These are phyloP conservation scores for Pythium vanterpoolii DNA, from an alignment of 352 stramenopile species.

Conservation along the genomic window DNA sequence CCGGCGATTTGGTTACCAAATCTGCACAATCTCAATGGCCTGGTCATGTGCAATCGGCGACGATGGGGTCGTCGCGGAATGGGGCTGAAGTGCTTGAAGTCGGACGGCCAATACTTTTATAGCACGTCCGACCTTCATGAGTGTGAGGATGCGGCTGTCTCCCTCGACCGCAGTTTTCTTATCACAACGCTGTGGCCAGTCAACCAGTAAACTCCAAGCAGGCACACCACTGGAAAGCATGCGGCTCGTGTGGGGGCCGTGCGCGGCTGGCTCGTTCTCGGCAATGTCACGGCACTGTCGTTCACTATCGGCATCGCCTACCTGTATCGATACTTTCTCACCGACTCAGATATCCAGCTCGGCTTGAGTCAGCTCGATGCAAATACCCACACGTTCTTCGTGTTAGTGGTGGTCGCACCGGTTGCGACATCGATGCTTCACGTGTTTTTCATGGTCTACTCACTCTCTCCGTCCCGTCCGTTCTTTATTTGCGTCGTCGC, in stretches of 20 bases:
- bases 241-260: not conserved
- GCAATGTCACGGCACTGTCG: not conserved
- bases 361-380: not conserved
- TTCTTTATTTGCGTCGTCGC: too few relatives aligned
- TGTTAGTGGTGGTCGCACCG: not conserved
- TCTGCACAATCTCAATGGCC: too few relatives aligned
- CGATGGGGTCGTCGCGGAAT: too few relatives aligned
- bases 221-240: not conserved
- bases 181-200: too few relatives aligned
- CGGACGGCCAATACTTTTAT: too few relatives aligned
- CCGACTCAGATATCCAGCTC: not conserved
- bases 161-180: too few relatives aligned
- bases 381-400: not conserved
- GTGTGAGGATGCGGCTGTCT: too few relatives aligned
- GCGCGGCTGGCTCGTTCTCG: not conserved
- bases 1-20: too few relatives aligned
- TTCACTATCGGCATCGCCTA: not conserved
- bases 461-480: not conserved
- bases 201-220: too few relatives aligned
- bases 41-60: too few relatives aligned
- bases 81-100: too few relatives aligned
- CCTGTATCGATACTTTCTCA: not conserved
- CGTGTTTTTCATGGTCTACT: not conserved
- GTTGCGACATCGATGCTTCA: not conserved
- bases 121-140: too few relatives aligned